Evolutionary conservation across 1,284 basidiomycete species (phyloP).

Genomic region (Trametes polyzona): DNA sequence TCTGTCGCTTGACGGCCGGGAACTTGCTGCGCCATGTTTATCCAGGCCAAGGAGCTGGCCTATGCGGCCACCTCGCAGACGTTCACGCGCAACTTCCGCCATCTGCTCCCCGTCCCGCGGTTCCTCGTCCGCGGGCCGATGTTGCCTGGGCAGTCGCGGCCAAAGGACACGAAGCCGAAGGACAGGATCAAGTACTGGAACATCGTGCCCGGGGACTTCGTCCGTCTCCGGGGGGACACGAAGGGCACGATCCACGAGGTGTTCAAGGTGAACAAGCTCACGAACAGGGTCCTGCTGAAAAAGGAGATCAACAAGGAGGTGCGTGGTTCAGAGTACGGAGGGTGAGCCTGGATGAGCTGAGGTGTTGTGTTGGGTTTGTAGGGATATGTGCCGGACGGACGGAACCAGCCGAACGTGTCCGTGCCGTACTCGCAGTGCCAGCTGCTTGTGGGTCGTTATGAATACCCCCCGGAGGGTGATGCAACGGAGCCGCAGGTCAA

Average conservation of each 20-base stretch:
- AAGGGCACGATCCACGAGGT: constrained; percentile 67
- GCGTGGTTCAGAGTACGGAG: not conserved
- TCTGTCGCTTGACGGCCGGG: constrained; percentile 2
- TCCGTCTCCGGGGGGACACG: constrained; percentile 69
- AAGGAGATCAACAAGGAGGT: constrained; percentile 47
- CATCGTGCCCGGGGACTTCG: constrained; percentile 80
- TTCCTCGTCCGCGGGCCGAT: constrained; percentile 39
- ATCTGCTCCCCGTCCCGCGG: constrained; percentile 61
- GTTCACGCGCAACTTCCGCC: constrained; percentile 68
- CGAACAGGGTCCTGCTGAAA: constrained; percentile 73
- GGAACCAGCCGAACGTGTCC: constrained; percentile 42
- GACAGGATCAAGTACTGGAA: constrained; percentile 86
- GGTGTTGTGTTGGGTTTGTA: not conserved
- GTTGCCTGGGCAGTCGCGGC: constrained; percentile 31
- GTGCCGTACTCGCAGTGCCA: constrained; percentile 81
- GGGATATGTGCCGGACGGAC: constrained; percentile 31
- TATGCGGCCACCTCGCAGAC: constrained; percentile 30
- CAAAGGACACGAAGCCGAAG: constrained; percentile 59
- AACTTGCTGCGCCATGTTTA: constrained; percentile 6
- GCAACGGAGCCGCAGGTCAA: constrained; percentile 44
- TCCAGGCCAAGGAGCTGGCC: constrained; percentile 20
- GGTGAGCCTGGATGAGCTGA: not conserved
- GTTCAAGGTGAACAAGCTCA: constrained; percentile 68
- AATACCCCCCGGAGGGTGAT: constrained; percentile 53
- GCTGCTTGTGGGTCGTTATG: constrained; percentile 68